Conservation (phyloP, 2,329 filamentous ascomycete genomes). For the Aspergillus uvarum region DNA sequence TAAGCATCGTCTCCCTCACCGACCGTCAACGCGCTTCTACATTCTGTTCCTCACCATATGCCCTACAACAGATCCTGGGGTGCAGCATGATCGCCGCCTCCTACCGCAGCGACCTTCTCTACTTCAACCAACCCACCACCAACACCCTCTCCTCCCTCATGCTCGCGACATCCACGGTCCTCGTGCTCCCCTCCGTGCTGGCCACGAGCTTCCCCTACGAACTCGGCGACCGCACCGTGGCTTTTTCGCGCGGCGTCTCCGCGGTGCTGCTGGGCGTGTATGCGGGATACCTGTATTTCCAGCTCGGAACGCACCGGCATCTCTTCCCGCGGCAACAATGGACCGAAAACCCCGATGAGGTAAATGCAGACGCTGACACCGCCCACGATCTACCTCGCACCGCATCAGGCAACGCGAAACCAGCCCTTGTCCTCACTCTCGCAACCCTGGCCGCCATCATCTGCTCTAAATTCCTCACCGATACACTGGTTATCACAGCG, state of each 20-base stretch:
- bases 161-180: constrained; percentile 66
- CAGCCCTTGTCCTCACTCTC: not conserved
- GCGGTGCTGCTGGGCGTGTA: constrained; percentile 69
- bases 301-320: constrained; percentile 67
- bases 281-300: constrained; percentile 68
- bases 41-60: too few species aligned
- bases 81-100: constrained; percentile 72
- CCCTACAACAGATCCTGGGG: constrained; percentile 52
- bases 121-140: constrained; percentile 38
- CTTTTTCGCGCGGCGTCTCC: constrained; percentile 69
- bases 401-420: not conserved
- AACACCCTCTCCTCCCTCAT: constrained; percentile 58
- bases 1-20: not conserved
- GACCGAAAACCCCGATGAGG: constrained; percentile 8
- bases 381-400: not conserved
- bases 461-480: constrained; percentile 69
- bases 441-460: constrained; percentile 62
- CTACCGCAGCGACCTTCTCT: constrained; percentile 64
- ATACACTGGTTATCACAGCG: constrained; percentile 66
- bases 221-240: constrained; percentile 56
- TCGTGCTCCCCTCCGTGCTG: constrained; percentile 69
- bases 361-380: not conserved
- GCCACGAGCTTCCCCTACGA: constrained; percentile 56
- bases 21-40: too few species aligned
- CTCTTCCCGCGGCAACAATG: constrained; percentile 55